Conservation (phyloP, 1,284 basidiomycete genomes). For the Cryptococcus wingfieldii region DNA sequence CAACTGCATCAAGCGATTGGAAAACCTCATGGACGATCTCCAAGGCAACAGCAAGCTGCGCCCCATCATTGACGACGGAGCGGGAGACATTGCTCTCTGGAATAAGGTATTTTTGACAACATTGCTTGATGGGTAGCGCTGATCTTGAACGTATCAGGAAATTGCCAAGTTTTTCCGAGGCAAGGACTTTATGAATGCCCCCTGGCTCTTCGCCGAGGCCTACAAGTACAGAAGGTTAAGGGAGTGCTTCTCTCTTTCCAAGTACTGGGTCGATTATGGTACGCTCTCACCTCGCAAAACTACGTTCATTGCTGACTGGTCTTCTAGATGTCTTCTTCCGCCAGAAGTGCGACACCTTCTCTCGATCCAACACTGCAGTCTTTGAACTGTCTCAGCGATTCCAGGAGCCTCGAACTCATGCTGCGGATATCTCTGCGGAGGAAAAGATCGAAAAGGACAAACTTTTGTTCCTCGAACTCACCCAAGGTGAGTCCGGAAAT, state of each 20-base stretch:
- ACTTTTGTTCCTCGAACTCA: slow-evolving; percentile 88
- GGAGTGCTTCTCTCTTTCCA: slow-evolving; percentile 91
- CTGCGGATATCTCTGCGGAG: slow-evolving; percentile 56
- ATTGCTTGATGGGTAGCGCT: background rate
- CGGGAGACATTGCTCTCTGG: slow-evolving; percentile 92
- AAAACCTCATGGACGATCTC: slow-evolving; percentile 72
- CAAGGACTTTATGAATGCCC: slow-evolving; percentile 93
- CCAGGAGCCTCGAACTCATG: slow-evolving; percentile 72
- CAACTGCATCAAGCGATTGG: slow-evolving; percentile 81
- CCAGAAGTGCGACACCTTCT: slow-evolving; percentile 95
- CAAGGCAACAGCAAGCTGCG: slow-evolving; percentile 73
- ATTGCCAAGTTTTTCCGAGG: slow-evolving; percentile 91
- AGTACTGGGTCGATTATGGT: slow-evolving; percentile 85
- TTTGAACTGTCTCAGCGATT: slow-evolving; percentile 94
- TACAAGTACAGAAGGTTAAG: slow-evolving; percentile 96
- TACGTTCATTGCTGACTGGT: no score
- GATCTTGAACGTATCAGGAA: slow-evolving; percentile 50
- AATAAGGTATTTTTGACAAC: slow-evolving; percentile 61
- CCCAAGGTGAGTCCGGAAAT: slow-evolving; percentile 59
- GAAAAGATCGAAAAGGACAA: slow-evolving; percentile 72
- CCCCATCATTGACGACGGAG: slow-evolving; percentile 85
- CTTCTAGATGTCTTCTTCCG: slow-evolving; percentile 65
- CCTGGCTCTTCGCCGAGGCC: slow-evolving; percentile 93
- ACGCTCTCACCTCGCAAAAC: background rate
- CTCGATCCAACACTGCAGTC: slow-evolving; percentile 84